Evolutionary conservation across 257 asterid genomes (phyloP), one percentile per base, ranked within the genome.

Genomic region (Plantago ovata): DNA sequence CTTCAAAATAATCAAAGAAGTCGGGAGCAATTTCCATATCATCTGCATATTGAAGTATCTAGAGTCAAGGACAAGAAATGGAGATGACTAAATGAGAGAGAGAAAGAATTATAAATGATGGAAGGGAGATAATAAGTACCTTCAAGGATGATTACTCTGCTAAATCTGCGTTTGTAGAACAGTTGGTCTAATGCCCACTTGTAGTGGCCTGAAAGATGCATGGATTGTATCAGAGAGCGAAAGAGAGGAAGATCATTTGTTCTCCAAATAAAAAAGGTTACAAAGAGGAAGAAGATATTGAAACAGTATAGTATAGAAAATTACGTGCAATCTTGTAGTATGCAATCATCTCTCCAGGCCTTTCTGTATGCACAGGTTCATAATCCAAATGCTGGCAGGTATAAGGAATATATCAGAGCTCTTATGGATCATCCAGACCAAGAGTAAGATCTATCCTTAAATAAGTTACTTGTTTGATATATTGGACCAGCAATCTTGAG

Each of bases 11-110:
- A 64, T 77, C 95, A 62, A 93, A 93, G 84, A 93, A 93, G 78
- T 93, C 99, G 47, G 89, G 85, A 38, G 99, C 84, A 47, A 93
- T 86, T 82, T 93, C 99, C 99, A 93, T 93, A 72, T 93, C 99
- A 82, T 93, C 99, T 93, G 86, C 75, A 78, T 16, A 69, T 63
- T 59, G 72, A 64, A 54, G 33, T 45, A 32, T 66, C 64, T 61
- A 54, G 38, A 72, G 73, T 70, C 53, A 69, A 65, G 71, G 53
- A 44, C n/a, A 77, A 58, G 58, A 48, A 58, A 47, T 21, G 36
- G 61, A 54, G 65, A 67, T 9, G 48, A 60, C 47, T 22, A 38
- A 65, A 36, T 46, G 56, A 57, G 48, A 76, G 54, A 58, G 9
- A 60, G 62, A 61, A 19, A 48, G 47, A 16, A 38, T 56, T 61